Evolutionary conservation across 1,284 basidiomycete species (phyloP), one percentile per base, ranked within the genome.

Genomic region (Mycosarcoma maydis): DNA sequence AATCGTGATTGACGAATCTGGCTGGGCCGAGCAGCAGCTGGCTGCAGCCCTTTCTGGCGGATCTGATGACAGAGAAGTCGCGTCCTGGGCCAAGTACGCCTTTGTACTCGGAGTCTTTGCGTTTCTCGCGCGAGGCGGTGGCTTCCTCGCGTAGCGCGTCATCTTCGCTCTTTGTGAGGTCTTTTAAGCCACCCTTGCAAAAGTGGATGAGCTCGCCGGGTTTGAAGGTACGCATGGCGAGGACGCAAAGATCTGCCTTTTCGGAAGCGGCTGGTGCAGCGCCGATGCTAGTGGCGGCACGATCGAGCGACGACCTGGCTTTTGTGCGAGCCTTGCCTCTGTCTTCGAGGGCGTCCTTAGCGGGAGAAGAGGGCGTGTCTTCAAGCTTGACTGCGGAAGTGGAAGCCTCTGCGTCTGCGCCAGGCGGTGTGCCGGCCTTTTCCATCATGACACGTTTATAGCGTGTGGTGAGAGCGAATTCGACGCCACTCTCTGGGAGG

Each of bases 1-100:
- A 94, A 80, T 94, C 92, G 79, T 94, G 92, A 90, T 95, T 95
- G 64, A 94, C 92, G 84, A 95, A 95, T 71, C 92, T 88, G 80
- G 93, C 93, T 43, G 92, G 92, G 2, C 92, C 93, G 72, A 95
- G 85, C 84, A 95, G 90, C 70, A 95, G 85, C 84, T 94, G 91
- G 76, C 92, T 93, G 84, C 91, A 92, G 84, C 92, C 91, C 85
- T 92, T 89, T 77, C 91, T 88, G 71, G 90, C 90, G 37, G 90
- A 92, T 80, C 92, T 90, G 57, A 94, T 92, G 73, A 95, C 91
- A 77, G 90, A 92, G 77, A 94, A 95, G 80, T 95, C 92, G 73
- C 90, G 86, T 52, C 90, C 77, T 4, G 72, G 72, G 2, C 67
- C 72, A 0, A 76, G 86, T 57, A 90, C 90, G 67, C 90, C 90